Evolutionary conservation across 116 monocot species (phyloP).

Genomic region (Iris pallida): DNA sequence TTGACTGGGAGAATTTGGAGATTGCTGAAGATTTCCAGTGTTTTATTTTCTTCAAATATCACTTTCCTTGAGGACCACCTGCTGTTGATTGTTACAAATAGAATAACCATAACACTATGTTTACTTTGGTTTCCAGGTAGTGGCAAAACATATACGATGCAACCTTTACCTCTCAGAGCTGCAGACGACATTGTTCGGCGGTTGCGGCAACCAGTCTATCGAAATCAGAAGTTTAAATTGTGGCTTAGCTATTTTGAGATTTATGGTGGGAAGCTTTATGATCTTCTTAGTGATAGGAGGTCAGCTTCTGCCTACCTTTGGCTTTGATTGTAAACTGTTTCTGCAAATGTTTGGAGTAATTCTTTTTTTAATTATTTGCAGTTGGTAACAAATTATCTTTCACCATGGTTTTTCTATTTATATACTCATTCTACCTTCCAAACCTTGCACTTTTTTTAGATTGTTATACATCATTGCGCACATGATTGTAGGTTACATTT

Average conservation of each 20-base stretch:
- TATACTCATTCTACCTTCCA: too few relatives aligned
- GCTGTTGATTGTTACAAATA: too few relatives aligned
- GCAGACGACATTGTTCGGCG: slow-evolving; percentile 59
- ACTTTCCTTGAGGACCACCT: too few relatives aligned
- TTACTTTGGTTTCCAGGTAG: slow-evolving; percentile 38
- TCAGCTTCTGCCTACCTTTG: slow-evolving; percentile 15
- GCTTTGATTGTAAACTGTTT: not conserved
- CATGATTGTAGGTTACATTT: too few relatives aligned
- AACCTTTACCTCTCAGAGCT: slow-evolving; percentile 82
- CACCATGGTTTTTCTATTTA: too few relatives aligned
- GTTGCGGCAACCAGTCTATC: slow-evolving; percentile 55
- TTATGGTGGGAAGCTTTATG: slow-evolving; percentile 93
- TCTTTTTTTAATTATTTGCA: too few relatives aligned
- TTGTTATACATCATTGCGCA: too few relatives aligned
- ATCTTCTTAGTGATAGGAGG: slow-evolving; percentile 92
- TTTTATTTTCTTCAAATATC: too few relatives aligned
- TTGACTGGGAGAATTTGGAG: too few relatives aligned
- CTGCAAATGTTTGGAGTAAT: not conserved
- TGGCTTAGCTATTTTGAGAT: slow-evolving; percentile 99
- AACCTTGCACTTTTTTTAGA: too few relatives aligned
- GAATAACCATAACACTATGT: not conserved
- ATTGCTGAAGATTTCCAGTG: too few relatives aligned
- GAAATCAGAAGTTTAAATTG: slow-evolving; percentile 64
- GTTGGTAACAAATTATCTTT: too few relatives aligned
- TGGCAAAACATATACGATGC: slow-evolving; percentile 93